Conservation (phyloP, 768 basidiomycete species). For the Kwoniella heveanensis region DNA sequence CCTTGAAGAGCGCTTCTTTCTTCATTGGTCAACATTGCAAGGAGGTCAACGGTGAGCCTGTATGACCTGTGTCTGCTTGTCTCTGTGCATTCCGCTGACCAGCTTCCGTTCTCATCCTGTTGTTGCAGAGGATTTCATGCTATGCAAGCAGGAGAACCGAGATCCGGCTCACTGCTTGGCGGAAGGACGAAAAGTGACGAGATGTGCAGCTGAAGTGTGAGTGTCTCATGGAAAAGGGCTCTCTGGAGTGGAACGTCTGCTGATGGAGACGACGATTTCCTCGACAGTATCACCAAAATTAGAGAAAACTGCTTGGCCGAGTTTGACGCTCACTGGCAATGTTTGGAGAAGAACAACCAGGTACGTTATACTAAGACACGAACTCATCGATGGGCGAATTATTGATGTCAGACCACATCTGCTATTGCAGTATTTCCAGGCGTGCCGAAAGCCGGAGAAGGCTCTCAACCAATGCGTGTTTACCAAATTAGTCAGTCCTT, state of each 20-base stretch:
- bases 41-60: constrained; percentile 84
- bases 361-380: too few relatives aligned
- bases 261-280: background rate
- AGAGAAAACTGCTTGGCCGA: constrained; percentile 83
- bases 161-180: constrained; percentile 91
- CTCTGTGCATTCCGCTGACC: too few relatives aligned
- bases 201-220: constrained; percentile 91
- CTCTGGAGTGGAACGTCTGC: background rate
- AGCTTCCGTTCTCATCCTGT: background rate
- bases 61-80: too few relatives aligned
- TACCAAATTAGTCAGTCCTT: constrained; percentile 78
- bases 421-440: constrained; percentile 91
- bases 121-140: constrained; percentile 83
- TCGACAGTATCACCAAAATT: constrained; percentile 81
- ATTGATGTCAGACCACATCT: too few relatives aligned
- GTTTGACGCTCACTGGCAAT: constrained; percentile 91
- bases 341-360: constrained; percentile 92
- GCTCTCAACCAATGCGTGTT: constrained; percentile 91
- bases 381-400: too few relatives aligned
- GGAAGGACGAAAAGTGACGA: constrained; percentile 92
- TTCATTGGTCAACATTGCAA: constrained; percentile 96
- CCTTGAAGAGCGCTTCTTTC: constrained; percentile 93
- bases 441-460: constrained; percentile 85
- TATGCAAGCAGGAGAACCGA: constrained; percentile 89
- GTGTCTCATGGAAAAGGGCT: constrained; percentile 44